Percentiles rank a stretch among this genome's conserved stretches.
Conservation (phyloP, 768 basidiomycete genomes). For the Psilocybe cyanescens region DNA sequence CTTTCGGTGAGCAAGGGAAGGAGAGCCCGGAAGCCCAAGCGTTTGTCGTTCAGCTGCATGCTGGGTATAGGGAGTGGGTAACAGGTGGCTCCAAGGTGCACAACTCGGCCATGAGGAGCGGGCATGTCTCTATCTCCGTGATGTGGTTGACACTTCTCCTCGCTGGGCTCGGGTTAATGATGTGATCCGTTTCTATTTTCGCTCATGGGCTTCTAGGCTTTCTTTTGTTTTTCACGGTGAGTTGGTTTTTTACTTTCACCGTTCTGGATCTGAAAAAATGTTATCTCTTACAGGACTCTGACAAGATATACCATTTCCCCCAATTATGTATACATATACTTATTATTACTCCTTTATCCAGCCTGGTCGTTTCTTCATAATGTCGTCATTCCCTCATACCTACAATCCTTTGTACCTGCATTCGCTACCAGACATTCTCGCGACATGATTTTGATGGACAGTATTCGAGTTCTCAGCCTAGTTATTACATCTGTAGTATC, state of each 20-base stretch:
- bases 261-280: too few species aligned
- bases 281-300: too few species aligned
- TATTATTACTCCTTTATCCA: too few species aligned
- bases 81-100: not conserved
- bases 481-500: too few species aligned
- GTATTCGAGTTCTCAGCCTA: too few species aligned
- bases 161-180: not conserved
- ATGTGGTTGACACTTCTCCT: not conserved
- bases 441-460: too few species aligned
- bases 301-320: too few species aligned
- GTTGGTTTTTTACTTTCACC: not conserved
- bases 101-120: not conserved
- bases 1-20: constrained; percentile 47
- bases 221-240: not conserved
- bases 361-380: too few species aligned
- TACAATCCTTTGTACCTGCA: too few species aligned
- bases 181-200: not conserved
- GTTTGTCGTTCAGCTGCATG: constrained; percentile 76
- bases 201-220: not conserved
- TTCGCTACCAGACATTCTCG: too few species aligned
- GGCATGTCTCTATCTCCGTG: not conserved
- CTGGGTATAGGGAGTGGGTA: constrained; percentile 82
- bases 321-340: too few species aligned
- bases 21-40: constrained; percentile 79
- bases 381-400: too few species aligned